A percentile compares a stretch with the other conserved stretches of the same genome.
Evolutionary conservation across 2,329 filamentous ascomycete genomes (phyloP).

Genomic region (Incumbomyces delicatus): DNA sequence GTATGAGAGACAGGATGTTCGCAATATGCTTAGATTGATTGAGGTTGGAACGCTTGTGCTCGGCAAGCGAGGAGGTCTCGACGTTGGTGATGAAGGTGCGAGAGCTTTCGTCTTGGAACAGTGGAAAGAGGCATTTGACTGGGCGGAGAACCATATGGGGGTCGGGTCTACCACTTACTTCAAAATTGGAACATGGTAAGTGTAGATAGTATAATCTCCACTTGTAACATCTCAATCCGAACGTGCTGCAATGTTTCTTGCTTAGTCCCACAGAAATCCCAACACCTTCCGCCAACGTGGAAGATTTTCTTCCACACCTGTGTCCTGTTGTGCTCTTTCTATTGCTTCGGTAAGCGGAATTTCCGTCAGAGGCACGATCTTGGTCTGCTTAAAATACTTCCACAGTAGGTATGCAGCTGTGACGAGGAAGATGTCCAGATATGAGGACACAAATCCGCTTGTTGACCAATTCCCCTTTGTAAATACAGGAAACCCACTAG

Average conservation of each 20-base stretch:
- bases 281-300: constrained; percentile 13
- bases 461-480: constrained; percentile 50
- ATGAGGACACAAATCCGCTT: constrained; percentile 50
- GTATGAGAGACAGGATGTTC: constrained; percentile 17
- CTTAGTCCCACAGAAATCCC: constrained; percentile 19
- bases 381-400: constrained; percentile 57
- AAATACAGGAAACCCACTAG: constrained; percentile 57
- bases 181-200: not conserved
- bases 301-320: constrained; percentile 21
- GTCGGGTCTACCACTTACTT: not conserved
- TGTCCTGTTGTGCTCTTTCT: constrained; percentile 32
- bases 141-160: constrained; percentile 5
- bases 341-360: constrained; percentile 47
- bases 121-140: constrained; percentile 18
- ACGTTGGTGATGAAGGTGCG: not conserved
- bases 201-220: not conserved
- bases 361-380: constrained; percentile 40
- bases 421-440: constrained; percentile 54
- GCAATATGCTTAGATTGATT: constrained; percentile 15
- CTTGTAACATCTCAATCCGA: not conserved
- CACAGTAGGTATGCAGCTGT: constrained; percentile 49
- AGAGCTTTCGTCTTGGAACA: constrained; percentile 16
- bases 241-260: not conserved
- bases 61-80: constrained; percentile 8
- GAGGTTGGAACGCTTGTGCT: constrained; percentile 14